These are phyloP conservation scores for Podospora appendiculata DNA, from an alignment of 495 filamentous ascomycete genomes.

Conservation along the genomic window DNA sequence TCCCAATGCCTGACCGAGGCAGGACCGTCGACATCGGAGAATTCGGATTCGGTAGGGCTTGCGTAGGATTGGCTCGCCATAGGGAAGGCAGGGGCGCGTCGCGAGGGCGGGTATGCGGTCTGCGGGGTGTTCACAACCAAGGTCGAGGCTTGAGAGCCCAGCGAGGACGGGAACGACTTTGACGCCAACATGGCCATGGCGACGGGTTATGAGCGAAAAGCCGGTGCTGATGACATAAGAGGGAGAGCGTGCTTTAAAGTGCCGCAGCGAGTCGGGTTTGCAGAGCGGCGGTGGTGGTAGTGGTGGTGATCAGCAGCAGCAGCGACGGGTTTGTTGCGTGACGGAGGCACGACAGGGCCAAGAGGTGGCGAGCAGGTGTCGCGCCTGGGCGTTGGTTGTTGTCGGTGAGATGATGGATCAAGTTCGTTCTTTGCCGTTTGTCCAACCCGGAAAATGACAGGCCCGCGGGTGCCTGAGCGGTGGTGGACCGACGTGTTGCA, in stretches of 20 bases:
- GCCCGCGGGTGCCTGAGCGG: too few relatives aligned
- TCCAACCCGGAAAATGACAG: too few relatives aligned
- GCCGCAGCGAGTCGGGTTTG: background rate
- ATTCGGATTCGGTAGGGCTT: constrained; percentile 91
- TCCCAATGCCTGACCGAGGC: constrained; percentile 70
- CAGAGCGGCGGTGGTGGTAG: too few relatives aligned
- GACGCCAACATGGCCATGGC: constrained; percentile 81
- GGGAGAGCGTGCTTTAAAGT: background rate
- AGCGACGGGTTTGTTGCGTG: too few relatives aligned
- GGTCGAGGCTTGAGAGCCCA: constrained; percentile 49
- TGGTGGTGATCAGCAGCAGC: background rate
- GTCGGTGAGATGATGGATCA: too few relatives aligned
- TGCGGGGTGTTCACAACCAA: constrained; percentile 45
- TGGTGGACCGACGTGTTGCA: too few relatives aligned
- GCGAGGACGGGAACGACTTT: constrained; percentile 64
- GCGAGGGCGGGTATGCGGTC: constrained; percentile 44
- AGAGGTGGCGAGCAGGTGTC: too few relatives aligned
- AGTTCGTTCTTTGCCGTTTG: too few relatives aligned
- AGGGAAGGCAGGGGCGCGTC: constrained; percentile 48
- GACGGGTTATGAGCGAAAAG: constrained; percentile 2
- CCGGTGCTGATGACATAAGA: background rate
- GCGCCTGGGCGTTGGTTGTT: too few relatives aligned
- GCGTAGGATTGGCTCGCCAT: constrained; percentile 60
- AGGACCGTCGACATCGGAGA: constrained; percentile 63
- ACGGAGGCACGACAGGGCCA: too few relatives aligned